Evolutionary conservation across 805 yeast genomes (phyloP).

Genomic region (Yamadazyma sp.): DNA sequence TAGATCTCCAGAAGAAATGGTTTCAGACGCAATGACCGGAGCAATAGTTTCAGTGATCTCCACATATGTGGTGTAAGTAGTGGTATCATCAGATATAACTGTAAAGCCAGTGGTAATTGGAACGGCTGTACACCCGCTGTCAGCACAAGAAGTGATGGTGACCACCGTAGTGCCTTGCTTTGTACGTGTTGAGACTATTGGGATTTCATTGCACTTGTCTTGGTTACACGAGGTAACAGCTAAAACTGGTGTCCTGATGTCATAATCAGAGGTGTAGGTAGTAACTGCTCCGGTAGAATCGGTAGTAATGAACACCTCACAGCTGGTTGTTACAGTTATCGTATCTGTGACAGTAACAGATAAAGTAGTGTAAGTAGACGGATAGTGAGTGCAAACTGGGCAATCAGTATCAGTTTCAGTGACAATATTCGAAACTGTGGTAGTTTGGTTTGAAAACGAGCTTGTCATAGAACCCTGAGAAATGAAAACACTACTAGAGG

Average conservation of each 20-base stretch:
- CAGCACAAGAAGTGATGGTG: slow-evolving; percentile 38
- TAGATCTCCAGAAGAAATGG: slow-evolving; percentile 9
- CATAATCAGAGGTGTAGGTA: slow-evolving; percentile 12
- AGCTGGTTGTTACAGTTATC: slow-evolving; percentile 12
- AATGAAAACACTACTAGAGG: too few species aligned
- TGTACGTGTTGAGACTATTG: slow-evolving; percentile 28
- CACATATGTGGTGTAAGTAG: slow-evolving; percentile 19
- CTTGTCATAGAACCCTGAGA: too few species aligned
- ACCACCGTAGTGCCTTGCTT: slow-evolving; percentile 29
- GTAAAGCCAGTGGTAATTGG: slow-evolving; percentile 37
- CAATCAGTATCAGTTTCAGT: slow-evolving; percentile 10
- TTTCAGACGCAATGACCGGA: slow-evolving; percentile 9
- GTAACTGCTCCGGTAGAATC: slow-evolving; percentile 8
- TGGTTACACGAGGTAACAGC: slow-evolving; percentile 38
- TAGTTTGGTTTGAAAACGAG: too few species aligned
- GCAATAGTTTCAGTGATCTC: not conserved
- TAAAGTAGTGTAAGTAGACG: slow-evolving; percentile 13
- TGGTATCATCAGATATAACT: slow-evolving; percentile 18
- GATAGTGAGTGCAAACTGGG: slow-evolving; percentile 14
- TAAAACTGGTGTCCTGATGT: slow-evolving; percentile 26
- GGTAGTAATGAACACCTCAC: slow-evolving; percentile 16
- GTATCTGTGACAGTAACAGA: slow-evolving; percentile 1
- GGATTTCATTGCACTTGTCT: slow-evolving; percentile 26
- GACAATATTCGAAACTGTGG: slow-evolving; percentile 4
- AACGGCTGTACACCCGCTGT: slow-evolving; percentile 26